Conservation (phyloP, 495 filamentous ascomycete species). For the Penicillium lagena region DNA sequence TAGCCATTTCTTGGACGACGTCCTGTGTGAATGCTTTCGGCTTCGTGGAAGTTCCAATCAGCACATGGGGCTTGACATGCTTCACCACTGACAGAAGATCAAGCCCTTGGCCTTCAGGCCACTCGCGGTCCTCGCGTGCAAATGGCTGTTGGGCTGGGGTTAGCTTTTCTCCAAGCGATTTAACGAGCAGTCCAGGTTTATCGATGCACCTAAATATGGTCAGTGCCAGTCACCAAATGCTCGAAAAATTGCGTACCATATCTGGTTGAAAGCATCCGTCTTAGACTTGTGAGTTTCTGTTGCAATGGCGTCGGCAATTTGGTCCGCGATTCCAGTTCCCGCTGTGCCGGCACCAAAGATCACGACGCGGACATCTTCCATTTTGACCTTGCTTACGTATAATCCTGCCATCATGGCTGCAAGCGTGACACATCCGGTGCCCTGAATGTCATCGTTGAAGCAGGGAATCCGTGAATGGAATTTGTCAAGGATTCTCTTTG, state of each 20-base stretch:
- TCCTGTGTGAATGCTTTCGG: conserved; percentile 75
- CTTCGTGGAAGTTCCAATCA: conserved; percentile 79
- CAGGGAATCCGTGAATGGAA: conserved; percentile 68
- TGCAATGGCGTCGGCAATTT: conserved; percentile 72
- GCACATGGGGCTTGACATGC: conserved; percentile 69
- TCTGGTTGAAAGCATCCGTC: conserved; percentile 71
- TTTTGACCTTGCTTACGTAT: conserved; percentile 58
- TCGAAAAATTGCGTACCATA: conserved; percentile 64
- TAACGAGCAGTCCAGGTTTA: conserved; percentile 69
- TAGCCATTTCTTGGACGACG: conserved; percentile 71
- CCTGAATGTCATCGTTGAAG: conserved; percentile 92
- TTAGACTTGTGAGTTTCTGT: conserved; percentile 59
- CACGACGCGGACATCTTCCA: conserved; percentile 62
- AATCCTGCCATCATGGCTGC: conserved; percentile 72
- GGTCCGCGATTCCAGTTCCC: conserved; percentile 80
- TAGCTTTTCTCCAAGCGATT: conserved; percentile 53
- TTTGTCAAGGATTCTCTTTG: conserved; percentile 64
- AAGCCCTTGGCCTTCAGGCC: conserved; percentile 45
- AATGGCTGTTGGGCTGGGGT: conserved; percentile 61
- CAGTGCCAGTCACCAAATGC: conserved; percentile 79
- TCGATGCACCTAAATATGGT: conserved; percentile 72
- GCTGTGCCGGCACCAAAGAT: conserved; percentile 82
- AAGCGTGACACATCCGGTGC: conserved; percentile 81
- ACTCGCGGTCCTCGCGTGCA: conserved; percentile 59
- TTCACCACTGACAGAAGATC: conserved; percentile 63